Evolutionary conservation across 148 eudicot species (phyloP).

Genomic region (Chenopodium formosanum): DNA sequence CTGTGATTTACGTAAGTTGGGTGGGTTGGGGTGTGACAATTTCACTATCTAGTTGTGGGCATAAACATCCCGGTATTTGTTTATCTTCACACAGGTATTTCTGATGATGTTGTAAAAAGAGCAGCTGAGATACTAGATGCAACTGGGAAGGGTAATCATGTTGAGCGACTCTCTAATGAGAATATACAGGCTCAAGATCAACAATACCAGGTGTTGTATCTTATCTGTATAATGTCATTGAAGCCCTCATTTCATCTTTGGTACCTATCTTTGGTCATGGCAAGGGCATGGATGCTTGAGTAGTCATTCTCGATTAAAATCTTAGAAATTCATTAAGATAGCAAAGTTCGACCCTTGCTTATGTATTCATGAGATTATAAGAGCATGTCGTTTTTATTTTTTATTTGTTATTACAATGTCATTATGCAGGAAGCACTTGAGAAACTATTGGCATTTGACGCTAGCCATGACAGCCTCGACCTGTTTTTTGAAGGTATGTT

Average conservation of each 20-base stretch:
- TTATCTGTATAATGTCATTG: not conserved
- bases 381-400: too few relatives aligned
- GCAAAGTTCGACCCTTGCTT: too few relatives aligned
- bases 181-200: constrained; percentile 68
- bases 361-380: too few relatives aligned
- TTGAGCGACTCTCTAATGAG: constrained; percentile 53
- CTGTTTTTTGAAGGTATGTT: constrained; percentile 59
- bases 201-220: constrained; percentile 61
- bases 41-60: not conserved
- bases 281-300: too few relatives aligned
- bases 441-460: constrained; percentile 73
- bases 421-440: constrained; percentile 72
- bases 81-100: constrained; percentile 48
- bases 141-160: constrained; percentile 37
- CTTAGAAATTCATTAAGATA: too few relatives aligned
- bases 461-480: constrained; percentile 54
- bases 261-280: too few relatives aligned
- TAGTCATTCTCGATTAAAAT: too few relatives aligned
- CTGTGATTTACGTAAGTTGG: not conserved
- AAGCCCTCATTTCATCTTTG: not conserved
- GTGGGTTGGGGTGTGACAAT: not conserved
- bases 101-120: constrained; percentile 74
- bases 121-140: constrained; percentile 61
- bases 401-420: too few relatives aligned
- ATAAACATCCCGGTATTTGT: not conserved